Evolutionary conservation across 2,329 filamentous ascomycete genomes (phyloP).

Genomic region (Neocatenulostroma microsporum): DNA sequence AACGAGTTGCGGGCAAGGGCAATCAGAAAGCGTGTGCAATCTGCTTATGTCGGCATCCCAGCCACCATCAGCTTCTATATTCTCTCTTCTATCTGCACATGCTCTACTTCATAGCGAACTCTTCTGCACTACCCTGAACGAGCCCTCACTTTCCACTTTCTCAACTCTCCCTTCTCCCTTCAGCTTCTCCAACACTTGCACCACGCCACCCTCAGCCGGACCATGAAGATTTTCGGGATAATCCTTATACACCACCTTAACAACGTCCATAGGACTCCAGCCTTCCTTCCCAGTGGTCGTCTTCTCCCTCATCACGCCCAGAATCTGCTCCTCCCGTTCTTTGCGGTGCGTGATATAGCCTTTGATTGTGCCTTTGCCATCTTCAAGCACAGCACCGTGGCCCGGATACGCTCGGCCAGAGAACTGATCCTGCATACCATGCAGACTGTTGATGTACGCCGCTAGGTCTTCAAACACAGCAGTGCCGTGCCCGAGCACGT

Average conservation of each 20-base stretch:
- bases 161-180: constrained; percentile 61
- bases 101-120: constrained; percentile 3
- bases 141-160: constrained; percentile 24
- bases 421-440: constrained; percentile 60
- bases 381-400: constrained; percentile 70
- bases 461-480: constrained; percentile 73
- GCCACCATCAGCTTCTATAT: too few species aligned
- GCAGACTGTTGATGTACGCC: constrained; percentile 60
- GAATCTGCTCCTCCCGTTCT: constrained; percentile 69
- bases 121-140: constrained; percentile 7
- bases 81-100: too few species aligned
- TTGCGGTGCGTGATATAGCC: constrained; percentile 80
- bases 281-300: constrained; percentile 15
- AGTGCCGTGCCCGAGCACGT: constrained; percentile 79
- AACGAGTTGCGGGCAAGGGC: too few species aligned
- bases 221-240: constrained; percentile 67
- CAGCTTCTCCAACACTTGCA: constrained; percentile 75
- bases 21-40: too few species aligned
- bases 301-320: constrained; percentile 50
- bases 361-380: constrained; percentile 61
- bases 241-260: constrained; percentile 78
- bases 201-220: constrained; percentile 66
- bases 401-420: constrained; percentile 72
- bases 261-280: constrained; percentile 71
- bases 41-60: too few species aligned